Conservation (phyloP, 768 basidiomycete species). For the Brasilioporus rufonigricans region DNA sequence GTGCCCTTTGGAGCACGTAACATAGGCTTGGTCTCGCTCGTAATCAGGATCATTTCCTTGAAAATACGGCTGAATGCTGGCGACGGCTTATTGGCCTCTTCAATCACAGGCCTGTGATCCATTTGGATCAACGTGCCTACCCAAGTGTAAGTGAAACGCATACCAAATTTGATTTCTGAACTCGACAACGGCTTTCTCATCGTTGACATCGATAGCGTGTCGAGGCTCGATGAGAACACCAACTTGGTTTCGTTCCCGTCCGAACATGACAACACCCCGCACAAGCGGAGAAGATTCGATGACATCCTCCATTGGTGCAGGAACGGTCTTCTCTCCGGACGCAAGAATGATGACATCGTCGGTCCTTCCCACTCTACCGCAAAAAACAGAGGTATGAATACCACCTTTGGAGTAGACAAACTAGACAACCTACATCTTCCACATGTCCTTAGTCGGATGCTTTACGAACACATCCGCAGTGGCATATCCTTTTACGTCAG, state of each 20-base stretch:
- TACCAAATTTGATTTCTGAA: slow-evolving; percentile 26
- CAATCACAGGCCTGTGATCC: slow-evolving; percentile 36
- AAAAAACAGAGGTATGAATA: too few species aligned
- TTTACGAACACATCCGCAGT: slow-evolving; percentile 42
- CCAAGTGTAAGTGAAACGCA: neutral
- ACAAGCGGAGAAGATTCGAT: slow-evolving; percentile 16
- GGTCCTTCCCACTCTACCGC: slow-evolving; percentile 34
- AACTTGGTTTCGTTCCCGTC: slow-evolving; percentile 26
- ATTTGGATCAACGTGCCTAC: too few species aligned
- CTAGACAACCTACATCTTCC: slow-evolving; percentile 9
- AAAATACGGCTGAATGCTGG: slow-evolving; percentile 42
- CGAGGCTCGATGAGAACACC: slow-evolving; percentile 32
- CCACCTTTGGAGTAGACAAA: too few species aligned
- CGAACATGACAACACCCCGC: slow-evolving; percentile 29
- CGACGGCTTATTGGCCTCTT: slow-evolving; percentile 38
- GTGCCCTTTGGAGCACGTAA: slow-evolving; percentile 35
- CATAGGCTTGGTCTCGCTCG: slow-evolving; percentile 39
- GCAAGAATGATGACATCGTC: slow-evolving; percentile 34
- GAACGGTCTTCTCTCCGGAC: slow-evolving; percentile 33
- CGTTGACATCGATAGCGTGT: slow-evolving; percentile 4
- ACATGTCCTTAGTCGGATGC: slow-evolving; percentile 40
- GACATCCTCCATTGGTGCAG: slow-evolving; percentile 28
- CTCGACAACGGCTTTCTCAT: slow-evolving; percentile 1
- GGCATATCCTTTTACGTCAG: slow-evolving; percentile 35
- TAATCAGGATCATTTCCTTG: slow-evolving; percentile 55